phyloP scores from a whole-genome alignment of 2,329 filamentous ascomycete species.

The Clonostachys byssicola region DNA sequence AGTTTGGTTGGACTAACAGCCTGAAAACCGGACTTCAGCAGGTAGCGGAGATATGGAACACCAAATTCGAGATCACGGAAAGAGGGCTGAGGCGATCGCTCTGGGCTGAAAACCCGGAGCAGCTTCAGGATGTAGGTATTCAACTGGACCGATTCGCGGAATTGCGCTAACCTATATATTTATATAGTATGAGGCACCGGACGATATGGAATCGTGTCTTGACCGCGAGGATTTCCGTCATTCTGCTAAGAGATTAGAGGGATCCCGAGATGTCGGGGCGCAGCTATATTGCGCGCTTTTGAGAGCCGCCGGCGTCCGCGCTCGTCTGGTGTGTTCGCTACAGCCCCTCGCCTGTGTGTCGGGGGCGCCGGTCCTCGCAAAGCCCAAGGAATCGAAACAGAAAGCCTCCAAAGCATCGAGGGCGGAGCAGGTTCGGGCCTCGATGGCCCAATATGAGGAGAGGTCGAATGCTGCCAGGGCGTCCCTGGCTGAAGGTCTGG shows the following conservation, averaged over 20 bases:
- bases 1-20: slow-evolving; percentile 72
- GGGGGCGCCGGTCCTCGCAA: slow-evolving; percentile 42
- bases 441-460: slow-evolving; percentile 33
- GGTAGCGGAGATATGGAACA: slow-evolving; percentile 61
- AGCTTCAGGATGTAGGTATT: slow-evolving; percentile 50
- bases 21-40: slow-evolving; percentile 76
- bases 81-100: slow-evolving; percentile 65
- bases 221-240: slow-evolving; percentile 70
- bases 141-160: not conserved
- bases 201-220: slow-evolving; percentile 62
- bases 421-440: slow-evolving; percentile 28
- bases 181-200: slow-evolving; percentile 49
- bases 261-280: slow-evolving; percentile 84
- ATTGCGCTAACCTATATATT: not conserved
- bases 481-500: not conserved
- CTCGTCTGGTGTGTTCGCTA: slow-evolving; percentile 84
- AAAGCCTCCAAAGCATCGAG: slow-evolving; percentile 22
- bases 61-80: slow-evolving; percentile 66
- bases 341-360: slow-evolving; percentile 72
- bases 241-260: slow-evolving; percentile 65
- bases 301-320: slow-evolving; percentile 74
- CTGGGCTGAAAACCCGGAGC: slow-evolving; percentile 68
- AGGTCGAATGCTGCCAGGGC: slow-evolving; percentile 17
- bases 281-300: slow-evolving; percentile 89
- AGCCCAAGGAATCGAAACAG: slow-evolving; percentile 17